phyloP scores from a whole-genome alignment of 441 rosid genomes.

The Lepidium campestre region DNA sequence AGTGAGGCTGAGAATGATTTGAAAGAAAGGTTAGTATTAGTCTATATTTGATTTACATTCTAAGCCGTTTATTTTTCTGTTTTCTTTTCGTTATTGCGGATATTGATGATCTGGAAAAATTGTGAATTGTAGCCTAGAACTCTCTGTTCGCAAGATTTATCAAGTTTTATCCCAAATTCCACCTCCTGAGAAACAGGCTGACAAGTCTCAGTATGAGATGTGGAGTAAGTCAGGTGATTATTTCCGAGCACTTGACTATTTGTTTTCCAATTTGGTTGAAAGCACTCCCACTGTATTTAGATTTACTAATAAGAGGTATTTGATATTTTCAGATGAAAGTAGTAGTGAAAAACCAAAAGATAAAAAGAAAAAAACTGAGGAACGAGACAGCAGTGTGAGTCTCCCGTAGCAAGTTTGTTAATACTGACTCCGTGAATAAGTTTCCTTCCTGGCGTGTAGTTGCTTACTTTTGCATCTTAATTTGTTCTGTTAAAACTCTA shows the following conservation, averaged over 20 bases:
- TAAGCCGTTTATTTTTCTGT: background rate
- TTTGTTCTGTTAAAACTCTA: constrained; percentile 23
- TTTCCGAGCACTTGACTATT: constrained; percentile 6
- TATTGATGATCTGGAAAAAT: background rate
- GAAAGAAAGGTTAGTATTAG: constrained; percentile 46
- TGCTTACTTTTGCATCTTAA: constrained; percentile 1
- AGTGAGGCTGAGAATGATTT: constrained; percentile 25
- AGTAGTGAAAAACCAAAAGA: constrained; percentile 26
- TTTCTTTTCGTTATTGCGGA: background rate
- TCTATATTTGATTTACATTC: background rate
- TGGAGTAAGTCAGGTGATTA: constrained; percentile 82
- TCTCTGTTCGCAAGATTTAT: constrained; percentile 46
- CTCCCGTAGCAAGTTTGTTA: background rate
- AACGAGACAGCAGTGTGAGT: constrained; percentile 45
- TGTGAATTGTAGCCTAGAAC: constrained; percentile 44
- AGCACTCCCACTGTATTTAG: background rate
- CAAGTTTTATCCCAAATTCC: constrained; percentile 57
- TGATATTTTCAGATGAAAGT: constrained; percentile 33
- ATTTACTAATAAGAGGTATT: constrained; percentile 11
- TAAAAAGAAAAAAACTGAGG: constrained; percentile 39
- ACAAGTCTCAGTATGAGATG: constrained; percentile 48
- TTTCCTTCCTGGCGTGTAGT: background rate
- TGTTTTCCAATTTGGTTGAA: background rate
- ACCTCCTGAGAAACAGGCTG: constrained; percentile 39
- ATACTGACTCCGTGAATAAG: background rate